A percentile compares a stretch with the other conserved stretches of the same genome.
These are phyloP conservation scores for Deinandra increscens DNA, from an alignment of 129 eudicot genomes.

Conservation along the genomic window DNA sequence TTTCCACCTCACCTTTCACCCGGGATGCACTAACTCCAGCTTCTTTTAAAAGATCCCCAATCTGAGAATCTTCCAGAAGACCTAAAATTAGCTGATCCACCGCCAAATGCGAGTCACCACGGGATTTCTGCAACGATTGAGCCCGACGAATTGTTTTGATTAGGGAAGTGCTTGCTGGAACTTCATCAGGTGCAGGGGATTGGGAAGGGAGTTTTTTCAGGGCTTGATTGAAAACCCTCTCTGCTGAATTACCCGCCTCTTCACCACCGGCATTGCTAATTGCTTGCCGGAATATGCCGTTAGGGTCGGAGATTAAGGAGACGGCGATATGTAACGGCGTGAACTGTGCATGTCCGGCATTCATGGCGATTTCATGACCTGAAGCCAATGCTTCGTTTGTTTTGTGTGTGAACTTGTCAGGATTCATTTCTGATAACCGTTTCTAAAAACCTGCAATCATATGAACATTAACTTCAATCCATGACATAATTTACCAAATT, in stretches of 20 bases:
- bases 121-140: slow-evolving; percentile 64
- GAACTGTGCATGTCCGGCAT: slow-evolving; percentile 77
- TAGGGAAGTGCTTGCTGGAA: slow-evolving; percentile 75
- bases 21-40: slow-evolving; percentile 65
- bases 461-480: not conserved
- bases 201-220: slow-evolving; percentile 80
- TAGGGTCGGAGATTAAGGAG: slow-evolving; percentile 48
- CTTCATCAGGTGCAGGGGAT: slow-evolving; percentile 81
- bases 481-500: not conserved
- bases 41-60: slow-evolving; percentile 68
- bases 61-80: slow-evolving; percentile 78
- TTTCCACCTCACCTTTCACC: slow-evolving; percentile 76
- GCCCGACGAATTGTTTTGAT: slow-evolving; percentile 67
- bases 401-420: slow-evolving; percentile 92
- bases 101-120: slow-evolving; percentile 83
- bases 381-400: slow-evolving; percentile 75
- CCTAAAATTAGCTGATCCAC: slow-evolving; percentile 87
- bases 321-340: slow-evolving; percentile 78
- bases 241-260: slow-evolving; percentile 73
- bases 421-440: slow-evolving; percentile 54
- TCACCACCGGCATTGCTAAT: slow-evolving; percentile 62
- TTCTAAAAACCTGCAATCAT: slow-evolving; percentile 7
- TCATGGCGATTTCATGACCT: slow-evolving; percentile 71
- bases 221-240: slow-evolving; percentile 74
- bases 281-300: slow-evolving; percentile 82